Evolutionary conservation across 345 rosid species (phyloP), one percentile per base, ranked within the genome.

Genomic region (Acer negundo): DNA sequence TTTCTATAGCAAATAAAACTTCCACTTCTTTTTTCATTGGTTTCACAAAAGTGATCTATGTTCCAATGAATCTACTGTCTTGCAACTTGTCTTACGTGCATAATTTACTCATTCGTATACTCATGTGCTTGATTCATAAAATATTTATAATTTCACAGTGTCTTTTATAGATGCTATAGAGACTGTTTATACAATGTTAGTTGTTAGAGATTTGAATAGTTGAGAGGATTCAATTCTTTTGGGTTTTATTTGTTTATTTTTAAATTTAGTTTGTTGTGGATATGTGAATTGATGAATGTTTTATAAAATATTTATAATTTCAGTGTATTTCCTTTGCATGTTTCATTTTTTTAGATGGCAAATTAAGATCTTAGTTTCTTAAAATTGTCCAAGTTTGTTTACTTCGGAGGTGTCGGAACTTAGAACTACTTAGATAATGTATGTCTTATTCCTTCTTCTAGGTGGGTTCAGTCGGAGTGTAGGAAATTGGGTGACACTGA

Each of bases 381-480:
- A 9, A 11, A n/a, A 56, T 58, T 49, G 17, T 28, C 7, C 11
- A 24, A 16, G 31, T 67, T 56, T 70, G 5, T 10, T 72, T 70
- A 7, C 23, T n/a, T 53, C 16, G 42, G 20, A 65, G 40, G 53
- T 56, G 35, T 63, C 72, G 49, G 22, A 71, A 59, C 17, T 63
- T 72, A 56, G 22, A 71, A 59, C 17, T 3, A 10, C 40, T 80
- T 68, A 20, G 67, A 19, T 56, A 11, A 35, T 19, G 69, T 51
- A 53, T 51, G 17, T 70, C 31, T 61, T 69, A 20, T 58, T 80
- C 67, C 64, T 78, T 80, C 38, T 79, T 85, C 70, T 77, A 91
- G 99, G 95, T 96, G 99, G 99, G 97, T 96, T 80, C 98, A 96
- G 88, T 93, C 94, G 35, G 97, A 96, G 87, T 96, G 98, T 87